phyloP scores from a whole-genome alignment of 2,329 filamentous ascomycete species.

The Verticillium dahliae region DNA sequence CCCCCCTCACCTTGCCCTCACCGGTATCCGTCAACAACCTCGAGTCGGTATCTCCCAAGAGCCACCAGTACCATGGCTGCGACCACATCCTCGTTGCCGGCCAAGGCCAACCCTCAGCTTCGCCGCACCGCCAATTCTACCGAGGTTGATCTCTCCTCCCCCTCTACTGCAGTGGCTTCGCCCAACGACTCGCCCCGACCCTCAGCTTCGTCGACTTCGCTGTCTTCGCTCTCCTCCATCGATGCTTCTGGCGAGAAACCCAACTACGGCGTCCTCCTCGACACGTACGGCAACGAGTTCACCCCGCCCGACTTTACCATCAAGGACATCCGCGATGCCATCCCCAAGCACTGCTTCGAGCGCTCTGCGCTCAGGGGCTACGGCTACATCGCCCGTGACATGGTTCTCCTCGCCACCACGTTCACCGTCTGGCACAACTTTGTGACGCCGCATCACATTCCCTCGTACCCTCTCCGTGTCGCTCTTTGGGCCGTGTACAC shows the following conservation, averaged over 20 bases:
- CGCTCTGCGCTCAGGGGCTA: conserved; percentile 72
- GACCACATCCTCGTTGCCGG: conserved; percentile 32
- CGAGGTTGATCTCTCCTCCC: conserved; percentile 38
- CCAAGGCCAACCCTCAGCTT: conserved; percentile 33
- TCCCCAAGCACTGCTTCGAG: conserved; percentile 95
- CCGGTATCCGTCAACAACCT: background rate
- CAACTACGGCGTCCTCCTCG: conserved; percentile 62
- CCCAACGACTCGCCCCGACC: conserved; percentile 53
- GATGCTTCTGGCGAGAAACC: conserved; percentile 43
- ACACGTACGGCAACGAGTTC: conserved; percentile 95
- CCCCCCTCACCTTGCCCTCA: background rate
- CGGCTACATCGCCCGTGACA: conserved; percentile 77
- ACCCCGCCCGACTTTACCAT: conserved; percentile 92
- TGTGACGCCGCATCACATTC: conserved; percentile 77
- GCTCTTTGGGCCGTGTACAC: conserved; percentile 62
- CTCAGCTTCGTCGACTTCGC: conserved; percentile 78
- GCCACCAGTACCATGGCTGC: conserved; percentile 36
- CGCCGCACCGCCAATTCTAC: conserved; percentile 39
- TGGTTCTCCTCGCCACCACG: conserved; percentile 63
- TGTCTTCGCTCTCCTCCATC: conserved; percentile 79
- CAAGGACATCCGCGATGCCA: conserved; percentile 94
- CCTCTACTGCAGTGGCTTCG: conserved; percentile 51
- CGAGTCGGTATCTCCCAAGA: background rate
- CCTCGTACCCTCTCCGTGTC: conserved; percentile 60
- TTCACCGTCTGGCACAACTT: conserved; percentile 88